A percentile compares a stretch with the other conserved stretches of the same genome.
Conservation (phyloP, 129 eudicot genomes). For the Helianthus tuberosus region DNA sequence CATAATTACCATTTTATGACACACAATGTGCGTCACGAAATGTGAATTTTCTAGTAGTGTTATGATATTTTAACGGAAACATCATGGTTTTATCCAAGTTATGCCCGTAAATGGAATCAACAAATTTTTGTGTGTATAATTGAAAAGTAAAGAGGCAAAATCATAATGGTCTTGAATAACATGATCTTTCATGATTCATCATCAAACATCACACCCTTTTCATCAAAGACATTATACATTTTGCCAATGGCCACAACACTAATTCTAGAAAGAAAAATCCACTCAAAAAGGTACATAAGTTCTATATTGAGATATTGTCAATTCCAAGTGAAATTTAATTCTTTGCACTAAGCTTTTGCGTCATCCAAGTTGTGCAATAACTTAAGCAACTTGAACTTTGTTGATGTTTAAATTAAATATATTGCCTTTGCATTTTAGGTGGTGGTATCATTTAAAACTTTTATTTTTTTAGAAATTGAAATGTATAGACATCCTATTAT, state of each 20-base stretch:
- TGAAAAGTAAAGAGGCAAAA: conserved; percentile 23
- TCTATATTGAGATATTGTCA: conserved; percentile 32
- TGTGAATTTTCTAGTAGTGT: too few relatives aligned
- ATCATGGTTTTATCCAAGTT: background rate
- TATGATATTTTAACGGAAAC: too few relatives aligned
- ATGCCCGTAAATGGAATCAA: background rate
- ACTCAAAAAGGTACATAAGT: conserved; percentile 26
- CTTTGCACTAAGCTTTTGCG: conserved; percentile 25
- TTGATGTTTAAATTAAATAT: background rate
- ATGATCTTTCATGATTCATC: conserved; percentile 22
- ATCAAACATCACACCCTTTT: conserved; percentile 28
- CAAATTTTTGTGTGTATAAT: background rate
- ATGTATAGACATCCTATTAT: too few relatives aligned
- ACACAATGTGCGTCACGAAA: too few relatives aligned
- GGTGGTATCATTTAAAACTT: too few relatives aligned
- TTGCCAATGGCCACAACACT: conserved; percentile 41
- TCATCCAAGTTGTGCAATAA: conserved; percentile 37
- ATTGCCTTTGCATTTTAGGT: too few relatives aligned
- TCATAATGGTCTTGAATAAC: conserved; percentile 20
- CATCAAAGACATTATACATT: conserved; percentile 26
- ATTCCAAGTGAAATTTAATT: conserved; percentile 28
- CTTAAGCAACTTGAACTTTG: conserved; percentile 21
- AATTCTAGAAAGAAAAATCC: conserved; percentile 36
- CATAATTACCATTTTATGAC: too few relatives aligned
- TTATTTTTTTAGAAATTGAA: too few relatives aligned